A percentile compares a stretch with the other conserved stretches of the same genome.
Evolutionary conservation across 1,139 yeast genomes (phyloP).

Genomic region (Zygoascus sp.): DNA sequence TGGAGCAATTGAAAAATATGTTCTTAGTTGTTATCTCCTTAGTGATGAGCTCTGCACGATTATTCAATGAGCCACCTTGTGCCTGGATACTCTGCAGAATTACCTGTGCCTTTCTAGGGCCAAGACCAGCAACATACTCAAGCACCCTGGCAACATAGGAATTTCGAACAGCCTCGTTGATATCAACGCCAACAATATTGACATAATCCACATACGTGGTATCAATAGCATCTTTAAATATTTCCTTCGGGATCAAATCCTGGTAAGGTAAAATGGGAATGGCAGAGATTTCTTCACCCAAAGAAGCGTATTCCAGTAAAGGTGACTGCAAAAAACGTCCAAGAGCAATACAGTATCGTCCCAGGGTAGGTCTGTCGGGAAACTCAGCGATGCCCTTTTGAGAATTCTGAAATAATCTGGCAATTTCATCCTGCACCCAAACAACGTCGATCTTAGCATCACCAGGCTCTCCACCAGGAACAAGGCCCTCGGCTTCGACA

Average conservation of each 20-base stretch:
- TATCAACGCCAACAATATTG: slow-evolving; percentile 87
- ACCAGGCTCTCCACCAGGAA: slow-evolving; percentile 47
- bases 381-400: slow-evolving; percentile 71
- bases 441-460: slow-evolving; percentile 45
- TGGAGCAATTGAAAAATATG: slow-evolving; percentile 86
- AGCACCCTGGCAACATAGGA: slow-evolving; percentile 64
- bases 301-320: slow-evolving; percentile 75
- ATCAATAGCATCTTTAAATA: slow-evolving; percentile 63
- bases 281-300: slow-evolving; percentile 69
- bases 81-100: slow-evolving; percentile 76
- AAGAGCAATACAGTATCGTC: slow-evolving; percentile 82
- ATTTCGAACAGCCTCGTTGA: slow-evolving; percentile 82
- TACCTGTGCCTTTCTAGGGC: slow-evolving; percentile 92
- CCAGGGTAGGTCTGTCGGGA: slow-evolving; percentile 79
- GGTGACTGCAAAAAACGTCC: slow-evolving; percentile 93
- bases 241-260: slow-evolving; percentile 60
- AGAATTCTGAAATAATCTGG: slow-evolving; percentile 80
- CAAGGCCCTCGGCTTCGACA: slow-evolving; percentile 49
- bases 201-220: slow-evolving; percentile 85
- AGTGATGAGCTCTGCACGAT: slow-evolving; percentile 74
- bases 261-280: slow-evolving; percentile 75
- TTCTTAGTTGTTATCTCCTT: slow-evolving; percentile 72
- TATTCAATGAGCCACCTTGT: slow-evolving; percentile 63
- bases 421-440: slow-evolving; percentile 93
- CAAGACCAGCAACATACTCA: slow-evolving; percentile 84